phyloP scores from a whole-genome alignment of 805 yeast species.

The Sugiyamaella americana region DNA sequence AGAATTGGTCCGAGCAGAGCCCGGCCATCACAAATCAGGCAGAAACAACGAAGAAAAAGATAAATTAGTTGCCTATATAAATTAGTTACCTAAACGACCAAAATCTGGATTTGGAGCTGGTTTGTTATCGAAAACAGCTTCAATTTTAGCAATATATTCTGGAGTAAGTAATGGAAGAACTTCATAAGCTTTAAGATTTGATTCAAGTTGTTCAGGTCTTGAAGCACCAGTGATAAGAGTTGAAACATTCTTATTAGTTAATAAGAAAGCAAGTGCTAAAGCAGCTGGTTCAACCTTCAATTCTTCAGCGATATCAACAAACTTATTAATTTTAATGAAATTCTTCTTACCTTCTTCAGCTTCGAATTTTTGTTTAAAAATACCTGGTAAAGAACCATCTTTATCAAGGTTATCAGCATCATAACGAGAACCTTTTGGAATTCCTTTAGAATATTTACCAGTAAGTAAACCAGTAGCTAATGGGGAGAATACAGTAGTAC shows the following conservation, averaged over 20 bases:
- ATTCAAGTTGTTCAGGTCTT: constrained; percentile 26
- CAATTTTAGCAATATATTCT: constrained; percentile 26
- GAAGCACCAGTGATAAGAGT: constrained; percentile 31
- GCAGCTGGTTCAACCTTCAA: constrained; percentile 27
- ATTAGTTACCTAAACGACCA: constrained; percentile 13
- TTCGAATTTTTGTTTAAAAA: constrained; percentile 17
- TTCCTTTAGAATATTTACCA: constrained; percentile 28
- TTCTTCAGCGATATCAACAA: constrained; percentile 25
- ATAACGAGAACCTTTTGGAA: constrained; percentile 25
- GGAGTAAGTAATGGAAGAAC: constrained; percentile 25
- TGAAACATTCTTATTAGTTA: constrained; percentile 29
- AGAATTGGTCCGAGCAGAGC: no score
- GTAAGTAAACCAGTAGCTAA: constrained; percentile 31
- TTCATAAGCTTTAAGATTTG: constrained; percentile 29
- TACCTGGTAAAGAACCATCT: constrained; percentile 12
- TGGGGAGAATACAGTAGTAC: constrained; percentile 31
- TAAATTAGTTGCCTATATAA: neutral
- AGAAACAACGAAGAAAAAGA: neutral
- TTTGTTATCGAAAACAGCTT: constrained; percentile 27
- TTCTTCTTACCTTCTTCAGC: constrained; percentile 23
- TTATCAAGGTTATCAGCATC: constrained; percentile 13
- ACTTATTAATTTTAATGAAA: constrained; percentile 22
- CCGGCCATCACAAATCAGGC: no score
- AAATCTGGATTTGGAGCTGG: constrained; percentile 13
- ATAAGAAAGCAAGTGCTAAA: constrained; percentile 29